A percentile compares a stretch with the other conserved stretches of the same genome.
Evolutionary conservation across 306 rosid species (phyloP).

Genomic region (Cucumis melo): DNA sequence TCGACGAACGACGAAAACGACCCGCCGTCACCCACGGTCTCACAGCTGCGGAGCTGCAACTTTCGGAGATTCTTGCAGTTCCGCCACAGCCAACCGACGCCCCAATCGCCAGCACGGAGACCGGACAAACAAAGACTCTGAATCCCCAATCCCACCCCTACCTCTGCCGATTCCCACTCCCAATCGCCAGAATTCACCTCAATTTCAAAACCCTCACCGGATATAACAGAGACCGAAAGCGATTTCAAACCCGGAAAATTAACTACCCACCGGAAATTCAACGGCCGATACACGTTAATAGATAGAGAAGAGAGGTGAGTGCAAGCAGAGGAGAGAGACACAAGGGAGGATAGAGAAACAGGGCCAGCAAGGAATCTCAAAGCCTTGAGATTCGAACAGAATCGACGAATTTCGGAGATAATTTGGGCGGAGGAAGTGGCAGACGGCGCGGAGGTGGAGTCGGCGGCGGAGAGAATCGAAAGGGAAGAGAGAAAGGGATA

Average conservation of each 20-base stretch:
- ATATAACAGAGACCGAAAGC: conserved; percentile 22
- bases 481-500: conserved; percentile 50
- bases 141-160: conserved; percentile 26
- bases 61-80: conserved; percentile 46
- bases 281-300: conserved; percentile 46
- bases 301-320: conserved; percentile 40
- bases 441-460: conserved; percentile 5
- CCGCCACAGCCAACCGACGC: conserved; percentile 60
- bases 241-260: conserved; percentile 38
- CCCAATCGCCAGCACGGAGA: conserved; percentile 44
- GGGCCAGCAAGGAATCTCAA: conserved; percentile 40
- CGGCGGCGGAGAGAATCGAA: conserved; percentile 32
- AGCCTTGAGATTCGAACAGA: conserved; percentile 27
- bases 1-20: conserved; percentile 39
- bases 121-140: conserved; percentile 51
- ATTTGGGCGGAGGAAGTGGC: conserved; percentile 15
- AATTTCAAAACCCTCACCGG: conserved; percentile 12
- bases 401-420: conserved; percentile 26
- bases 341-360: conserved; percentile 41
- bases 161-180: conserved; percentile 18
- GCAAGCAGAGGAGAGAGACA: conserved; percentile 43
- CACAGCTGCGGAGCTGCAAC: conserved; percentile 45
- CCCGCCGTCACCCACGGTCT: conserved; percentile 60
- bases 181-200: conserved; percentile 9
- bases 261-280: conserved; percentile 40